These are phyloP conservation scores for Schwanniomyces occidentalis DNA, from an alignment of 805 yeast species.

Conservation along the genomic window DNA sequence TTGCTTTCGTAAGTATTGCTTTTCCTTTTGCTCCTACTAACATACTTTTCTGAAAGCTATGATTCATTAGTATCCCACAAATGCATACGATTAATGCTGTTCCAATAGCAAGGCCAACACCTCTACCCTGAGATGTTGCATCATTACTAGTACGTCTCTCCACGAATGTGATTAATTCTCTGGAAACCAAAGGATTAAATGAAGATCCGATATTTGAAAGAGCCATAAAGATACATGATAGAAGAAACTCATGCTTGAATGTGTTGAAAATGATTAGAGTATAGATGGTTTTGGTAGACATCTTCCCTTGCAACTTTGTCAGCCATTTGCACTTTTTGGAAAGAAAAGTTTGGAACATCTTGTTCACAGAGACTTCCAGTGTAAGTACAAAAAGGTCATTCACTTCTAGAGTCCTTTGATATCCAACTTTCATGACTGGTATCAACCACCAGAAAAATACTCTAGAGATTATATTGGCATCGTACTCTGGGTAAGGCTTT, in stretches of 20 bases:
- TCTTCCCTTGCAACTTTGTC: slow-evolving; percentile 11
- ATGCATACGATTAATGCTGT: slow-evolving; percentile 47
- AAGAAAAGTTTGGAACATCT: slow-evolving; percentile 7
- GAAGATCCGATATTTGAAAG: slow-evolving; percentile 45
- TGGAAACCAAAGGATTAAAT: slow-evolving; percentile 61
- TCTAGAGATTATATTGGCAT: slow-evolving; percentile 12
- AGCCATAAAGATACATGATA: slow-evolving; percentile 37
- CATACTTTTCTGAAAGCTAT: slow-evolving; percentile 12
- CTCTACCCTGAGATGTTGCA: slow-evolving; percentile 41
- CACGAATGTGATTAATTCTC: slow-evolving; percentile 53
- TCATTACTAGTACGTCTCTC: slow-evolving; percentile 44
- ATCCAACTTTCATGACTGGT: slow-evolving; percentile 19
- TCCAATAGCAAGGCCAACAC: slow-evolving; percentile 76
- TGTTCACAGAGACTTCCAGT: slow-evolving; percentile 10
- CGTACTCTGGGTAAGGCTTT: slow-evolving; percentile 37
- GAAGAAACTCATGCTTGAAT: slow-evolving; percentile 39
- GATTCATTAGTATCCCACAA: slow-evolving; percentile 11
- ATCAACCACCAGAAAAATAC: slow-evolving; percentile 20
- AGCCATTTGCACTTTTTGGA: not conserved
- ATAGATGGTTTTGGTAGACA: slow-evolving; percentile 26
- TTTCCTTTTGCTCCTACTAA: slow-evolving; percentile 13
- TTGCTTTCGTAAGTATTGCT: slow-evolving; percentile 11
- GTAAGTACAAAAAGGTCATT: slow-evolving; percentile 16
- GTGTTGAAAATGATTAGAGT: slow-evolving; percentile 45
- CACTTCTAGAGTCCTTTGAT: slow-evolving; percentile 18